Evolutionary conservation across 2,329 filamentous ascomycete genomes (phyloP).

Genomic region (Hypoxylon sp.): DNA sequence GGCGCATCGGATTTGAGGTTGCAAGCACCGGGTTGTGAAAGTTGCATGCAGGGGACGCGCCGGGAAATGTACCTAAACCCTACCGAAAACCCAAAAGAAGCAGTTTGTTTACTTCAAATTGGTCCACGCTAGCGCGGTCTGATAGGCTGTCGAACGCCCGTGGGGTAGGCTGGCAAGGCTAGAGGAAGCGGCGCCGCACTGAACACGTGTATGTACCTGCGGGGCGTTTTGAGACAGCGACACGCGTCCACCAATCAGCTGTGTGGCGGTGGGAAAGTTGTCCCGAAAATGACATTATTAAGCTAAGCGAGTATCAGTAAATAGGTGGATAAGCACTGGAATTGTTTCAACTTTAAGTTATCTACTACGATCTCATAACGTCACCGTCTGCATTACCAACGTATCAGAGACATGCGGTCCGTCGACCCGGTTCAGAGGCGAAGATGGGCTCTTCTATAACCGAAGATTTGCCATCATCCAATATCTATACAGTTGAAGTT

Average conservation of each 20-base stretch:
- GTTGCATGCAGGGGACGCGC: conserved; percentile 39
- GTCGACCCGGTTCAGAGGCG: background rate
- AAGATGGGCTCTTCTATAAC: background rate
- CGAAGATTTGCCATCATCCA: background rate
- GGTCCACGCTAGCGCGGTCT: conserved; percentile 27
- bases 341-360: background rate
- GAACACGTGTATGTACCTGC: conserved; percentile 25
- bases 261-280: background rate
- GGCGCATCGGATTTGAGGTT: conserved; percentile 32
- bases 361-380: conserved; percentile 6
- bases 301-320: conserved; percentile 26
- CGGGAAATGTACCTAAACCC: conserved; percentile 24
- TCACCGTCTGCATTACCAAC: conserved; percentile 3
- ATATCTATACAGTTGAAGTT: background rate
- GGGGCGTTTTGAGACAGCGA: conserved; percentile 9
- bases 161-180: conserved; percentile 30
- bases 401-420: conserved; percentile 14
- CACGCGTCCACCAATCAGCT: conserved; percentile 23
- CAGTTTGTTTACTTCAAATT: conserved; percentile 53
- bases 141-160: conserved; percentile 12
- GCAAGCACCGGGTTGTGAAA: conserved; percentile 28
- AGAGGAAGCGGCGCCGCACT: conserved; percentile 18
- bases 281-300: conserved; percentile 8
- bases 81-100: conserved; percentile 46
- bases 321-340: background rate